Evolutionary conservation across 2,329 filamentous ascomycete genomes (phyloP), one percentile per base, ranked within the genome.

Genomic region (Didymella arachidicola): DNA sequence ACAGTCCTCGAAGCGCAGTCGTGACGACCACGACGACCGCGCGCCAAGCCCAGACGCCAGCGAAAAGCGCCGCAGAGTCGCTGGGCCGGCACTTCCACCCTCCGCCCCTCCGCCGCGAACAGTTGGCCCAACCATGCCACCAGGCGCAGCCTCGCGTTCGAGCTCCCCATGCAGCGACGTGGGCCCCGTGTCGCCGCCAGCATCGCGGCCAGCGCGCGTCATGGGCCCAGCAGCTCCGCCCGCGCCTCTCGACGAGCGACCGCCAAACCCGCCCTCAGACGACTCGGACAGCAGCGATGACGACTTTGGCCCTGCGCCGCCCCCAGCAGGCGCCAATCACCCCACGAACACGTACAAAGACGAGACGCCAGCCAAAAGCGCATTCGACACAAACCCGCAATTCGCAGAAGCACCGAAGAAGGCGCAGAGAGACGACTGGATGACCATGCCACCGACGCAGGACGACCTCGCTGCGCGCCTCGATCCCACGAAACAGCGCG

Each of bases 401-500:
- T 74, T 72, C 43, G 54, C 58, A 2, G 69, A 74, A 27, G 66
- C 69, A 8, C 59, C 69, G 10, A 73, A 76, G 60, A 83, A 84
- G 47, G 82, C 84, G 5, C 84, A 89, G 73, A 88, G 94, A 68
- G 93, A 96, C 79, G 89, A 92, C 38, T 83, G 81, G 81, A 83
- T 83, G 81, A 82, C 77, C 45, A 74, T 83, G 67, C 80, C 81
- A 7, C 81, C 81, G 0, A 78, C 79, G 18, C 77, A 80, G 64
- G 81, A 83, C 67, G 81, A 80, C 48, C 74, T 83, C 11, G 77
- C 79, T 72, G 85, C 85, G 64, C 79, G 90, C 75, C 80, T 90
- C 66, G 93, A 97, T 77, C 92, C 94, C 1, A 94, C 92, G 4
- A 93, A 93, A 76, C 82, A 94, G 59, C 88, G 89, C 68, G 89